Evolutionary conservation across 2,329 filamentous ascomycete species (phyloP).

Genomic region (Hirsutella minnesotensis): DNA sequence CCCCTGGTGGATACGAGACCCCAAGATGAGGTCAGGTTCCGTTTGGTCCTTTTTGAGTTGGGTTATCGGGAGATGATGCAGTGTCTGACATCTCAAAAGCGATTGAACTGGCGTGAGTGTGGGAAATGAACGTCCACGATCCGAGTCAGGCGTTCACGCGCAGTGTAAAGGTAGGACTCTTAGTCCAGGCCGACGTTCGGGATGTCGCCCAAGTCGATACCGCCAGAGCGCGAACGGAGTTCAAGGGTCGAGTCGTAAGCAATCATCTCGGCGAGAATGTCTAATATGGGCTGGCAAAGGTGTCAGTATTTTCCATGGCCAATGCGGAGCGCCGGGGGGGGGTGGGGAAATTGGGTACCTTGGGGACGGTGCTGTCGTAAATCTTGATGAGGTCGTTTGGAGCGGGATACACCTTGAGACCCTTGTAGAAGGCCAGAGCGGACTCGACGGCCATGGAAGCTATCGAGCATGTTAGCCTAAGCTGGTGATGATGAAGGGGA

Average conservation of each 20-base stretch:
- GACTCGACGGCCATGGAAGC: slow-evolving; percentile 65
- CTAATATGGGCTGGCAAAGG: slow-evolving; percentile 62
- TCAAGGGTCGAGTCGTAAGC: slow-evolving; percentile 71
- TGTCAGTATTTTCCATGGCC: slow-evolving; percentile 1
- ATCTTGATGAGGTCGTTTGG: slow-evolving; percentile 88
- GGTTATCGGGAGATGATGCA: too few species aligned
- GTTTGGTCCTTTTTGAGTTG: neutral
- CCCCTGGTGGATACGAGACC: slow-evolving; percentile 9
- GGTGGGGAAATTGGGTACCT: slow-evolving; percentile 39
- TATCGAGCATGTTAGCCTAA: slow-evolving; percentile 17
- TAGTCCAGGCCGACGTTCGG: slow-evolving; percentile 45
- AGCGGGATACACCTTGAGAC: slow-evolving; percentile 93
- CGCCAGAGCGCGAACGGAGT: slow-evolving; percentile 32
- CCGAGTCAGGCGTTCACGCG: neutral
- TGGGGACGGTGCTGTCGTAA: slow-evolving; percentile 97
- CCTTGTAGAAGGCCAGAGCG: slow-evolving; percentile 94
- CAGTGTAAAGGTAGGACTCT: slow-evolving; percentile 1
- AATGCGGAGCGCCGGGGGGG: neutral
- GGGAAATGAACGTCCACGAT: neutral
- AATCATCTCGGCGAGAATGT: slow-evolving; percentile 97
- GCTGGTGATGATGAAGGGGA: neutral
- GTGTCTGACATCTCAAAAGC: neutral
- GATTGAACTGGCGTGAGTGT: neutral
- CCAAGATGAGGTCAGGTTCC: neutral
- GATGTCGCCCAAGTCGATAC: slow-evolving; percentile 34